Evolutionary conservation across 768 basidiomycete species (phyloP).

Genomic region (Pulveroboletus ravenelii): DNA sequence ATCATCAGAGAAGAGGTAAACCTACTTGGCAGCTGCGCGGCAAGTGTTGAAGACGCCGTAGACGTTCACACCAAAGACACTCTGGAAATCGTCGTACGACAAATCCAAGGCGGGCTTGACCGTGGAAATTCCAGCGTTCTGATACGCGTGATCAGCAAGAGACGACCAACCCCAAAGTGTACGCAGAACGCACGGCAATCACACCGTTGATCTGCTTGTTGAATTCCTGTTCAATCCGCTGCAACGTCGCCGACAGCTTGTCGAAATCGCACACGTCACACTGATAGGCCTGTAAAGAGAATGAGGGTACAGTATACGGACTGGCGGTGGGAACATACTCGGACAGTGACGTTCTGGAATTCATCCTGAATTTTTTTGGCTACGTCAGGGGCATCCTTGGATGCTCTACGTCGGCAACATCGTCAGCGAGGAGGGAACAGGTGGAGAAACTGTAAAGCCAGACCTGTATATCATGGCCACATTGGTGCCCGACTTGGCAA

Average conservation of each 20-base stretch:
- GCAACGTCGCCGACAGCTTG: slow-evolving; percentile 40
- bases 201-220: slow-evolving; percentile 43
- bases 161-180: rapidly evolving
- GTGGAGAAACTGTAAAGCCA: background rate
- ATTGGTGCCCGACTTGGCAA: slow-evolving; percentile 50
- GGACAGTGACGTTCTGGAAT: slow-evolving; percentile 41
- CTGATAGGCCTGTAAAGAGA: slow-evolving; percentile 46
- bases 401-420: slow-evolving; percentile 31
- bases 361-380: slow-evolving; percentile 44
- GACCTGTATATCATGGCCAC: slow-evolving; percentile 62
- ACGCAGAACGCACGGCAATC: slow-evolving; percentile 42
- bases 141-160: background rate
- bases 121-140: slow-evolving; percentile 63
- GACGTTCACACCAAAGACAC: slow-evolving; percentile 56
- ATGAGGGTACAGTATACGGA: no score
- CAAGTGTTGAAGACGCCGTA: slow-evolving; percentile 63
- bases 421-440: background rate
- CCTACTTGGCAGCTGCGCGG: slow-evolving; percentile 52
- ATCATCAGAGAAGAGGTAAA: background rate
- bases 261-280: slow-evolving; percentile 54
- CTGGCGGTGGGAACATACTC: slow-evolving; percentile 7
- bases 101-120: slow-evolving; percentile 60
- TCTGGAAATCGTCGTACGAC: slow-evolving; percentile 48
- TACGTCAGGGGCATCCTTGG: slow-evolving; percentile 44
- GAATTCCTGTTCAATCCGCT: slow-evolving; percentile 45